Conservation (phyloP, 805 yeast species). For the Tetrapisispora nanseiensis region DNA sequence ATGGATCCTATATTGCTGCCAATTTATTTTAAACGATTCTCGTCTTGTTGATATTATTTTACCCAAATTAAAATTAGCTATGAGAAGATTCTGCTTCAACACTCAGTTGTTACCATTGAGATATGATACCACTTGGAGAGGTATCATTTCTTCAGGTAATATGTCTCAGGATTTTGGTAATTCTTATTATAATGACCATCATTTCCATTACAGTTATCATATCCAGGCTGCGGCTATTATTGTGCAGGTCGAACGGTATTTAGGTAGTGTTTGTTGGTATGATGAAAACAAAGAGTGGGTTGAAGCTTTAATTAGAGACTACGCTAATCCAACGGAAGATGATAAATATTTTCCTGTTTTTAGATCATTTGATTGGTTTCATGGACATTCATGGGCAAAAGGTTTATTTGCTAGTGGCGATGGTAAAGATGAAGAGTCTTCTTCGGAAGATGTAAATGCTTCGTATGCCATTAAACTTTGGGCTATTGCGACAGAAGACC, state of each 20-base stretch:
- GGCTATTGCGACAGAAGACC: constrained; percentile 48
- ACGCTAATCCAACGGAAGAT: constrained; percentile 45
- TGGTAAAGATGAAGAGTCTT: constrained; percentile 68
- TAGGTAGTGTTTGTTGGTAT: constrained; percentile 34
- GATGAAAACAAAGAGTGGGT: constrained; percentile 42
- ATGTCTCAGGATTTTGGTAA: constrained; percentile 55
- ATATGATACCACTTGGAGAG: constrained; percentile 47
- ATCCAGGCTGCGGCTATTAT: constrained; percentile 76
- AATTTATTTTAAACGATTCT: constrained; percentile 50
- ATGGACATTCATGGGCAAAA: constrained; percentile 74
- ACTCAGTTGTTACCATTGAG: constrained; percentile 40
- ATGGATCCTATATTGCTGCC: constrained; percentile 62
- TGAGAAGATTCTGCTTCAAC: constrained; percentile 33
- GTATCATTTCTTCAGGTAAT: constrained; percentile 41
- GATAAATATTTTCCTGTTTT: constrained; percentile 57
- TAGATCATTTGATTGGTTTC: constrained; percentile 64
- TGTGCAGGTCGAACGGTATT: constrained; percentile 45
- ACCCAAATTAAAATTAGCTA: constrained; percentile 42
- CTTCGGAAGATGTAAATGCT: constrained; percentile 67
- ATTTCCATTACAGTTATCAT: constrained; percentile 79
- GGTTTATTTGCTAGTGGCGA: constrained; percentile 63
- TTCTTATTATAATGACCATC: constrained; percentile 76
- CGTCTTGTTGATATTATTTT: constrained; percentile 42
- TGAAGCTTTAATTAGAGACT: constrained; percentile 53
- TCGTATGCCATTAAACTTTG: constrained; percentile 58